Evolutionary conservation across 768 basidiomycete genomes (phyloP), one percentile per base, ranked within the genome.

Genomic region (Hydnomerulius pinastri): DNA sequence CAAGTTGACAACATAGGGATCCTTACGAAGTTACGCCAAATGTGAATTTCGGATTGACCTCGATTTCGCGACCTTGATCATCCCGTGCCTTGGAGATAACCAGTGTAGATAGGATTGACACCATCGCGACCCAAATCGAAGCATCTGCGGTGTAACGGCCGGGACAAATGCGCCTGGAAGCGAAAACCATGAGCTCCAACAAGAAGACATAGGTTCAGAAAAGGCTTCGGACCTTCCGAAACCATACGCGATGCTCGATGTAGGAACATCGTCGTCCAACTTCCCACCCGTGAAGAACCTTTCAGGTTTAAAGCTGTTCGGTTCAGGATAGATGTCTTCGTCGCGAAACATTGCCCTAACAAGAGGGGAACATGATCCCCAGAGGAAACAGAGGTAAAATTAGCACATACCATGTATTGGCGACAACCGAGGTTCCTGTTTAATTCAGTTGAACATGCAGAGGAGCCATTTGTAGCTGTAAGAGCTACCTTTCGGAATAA

Each of bases 401-500:
- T 11, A 23, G n/a, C n/a, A 9, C 24, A 39, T 28, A 23, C 46
- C 46, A 48, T 9, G 27, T 12, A 28, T 48, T 48, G 10, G 24
- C 18, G 13, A 48, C 25, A 17, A 48, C 37, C 11, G 13, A 12
- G 9, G 38, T 17, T 12, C 46, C 46, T 48, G 25, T 20, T 7
- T 2, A n/a, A 12, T 17, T 9, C 32, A 13, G 3, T n/a, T n/a
- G 6, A 29, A 8, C n/a, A 23, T 20, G 24, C 25, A 20, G 9
- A 10, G 12, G 2, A 18, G 12, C 27, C 11, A 6, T 27, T 20
- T 20, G 25, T 25, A 12, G 5, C 13, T 12, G 21, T 29, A 13
- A 17, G 11, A 12, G 8, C 20, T 18, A 40, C 79, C 80, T 48
- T 71, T 69, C 6, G 81, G 80, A 39, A 83, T 82, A 6, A 76